Evolutionary conservation across 306 rosid species (phyloP), one percentile per base, ranked within the genome.

Genomic region (Lathyrus oleraceus): DNA sequence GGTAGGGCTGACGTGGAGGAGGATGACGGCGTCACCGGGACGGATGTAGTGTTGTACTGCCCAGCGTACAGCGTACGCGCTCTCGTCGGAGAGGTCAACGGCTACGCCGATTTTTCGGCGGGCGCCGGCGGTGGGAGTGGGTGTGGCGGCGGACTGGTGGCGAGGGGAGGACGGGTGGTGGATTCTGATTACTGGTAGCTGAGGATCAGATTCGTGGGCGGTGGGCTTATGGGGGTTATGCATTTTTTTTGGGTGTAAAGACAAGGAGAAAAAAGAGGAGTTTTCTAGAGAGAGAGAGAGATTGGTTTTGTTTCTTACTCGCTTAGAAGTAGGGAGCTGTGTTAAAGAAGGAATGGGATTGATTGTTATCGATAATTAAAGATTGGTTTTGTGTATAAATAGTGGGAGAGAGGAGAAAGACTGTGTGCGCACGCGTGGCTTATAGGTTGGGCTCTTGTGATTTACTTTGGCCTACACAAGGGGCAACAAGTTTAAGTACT

Each of bases 51-150:
- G 87, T 45, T 91, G 86, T 5, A 94, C 99, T 21, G 99, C 96
- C 99, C 99, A 94, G 76, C 79, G 91, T 10, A 94, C 99, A 9
- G 99, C 97, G 79, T 78, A 89, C 10, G 99, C 97, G 54, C 92
- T 85, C 79, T 94, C 99, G 63, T 91, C 99, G 45, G 99, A 91
- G 72, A 94, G 96, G 82, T 91, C 97, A 2, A 91, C 97, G 39
- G 99, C 99, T 0, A 91, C 99, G 7, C 99, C 99, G 17, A 94
- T 85, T 82, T 79, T 87, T 51, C 99, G 97, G 68, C 99, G 97
- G 57, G 97, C 99, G 0, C 97, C 96, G 35, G 97, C 96, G 2
- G 97, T 91, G 1, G 98, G 98, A 9, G 98, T 94, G 2, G 98
- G 90, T 0, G 91, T 85, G 10, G 90, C 87, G 44, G 71, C 75